Base-by-base conservation (phyloP, 2,329 filamentous ascomycete species). In the Graphilbum fragrans region DNA sequence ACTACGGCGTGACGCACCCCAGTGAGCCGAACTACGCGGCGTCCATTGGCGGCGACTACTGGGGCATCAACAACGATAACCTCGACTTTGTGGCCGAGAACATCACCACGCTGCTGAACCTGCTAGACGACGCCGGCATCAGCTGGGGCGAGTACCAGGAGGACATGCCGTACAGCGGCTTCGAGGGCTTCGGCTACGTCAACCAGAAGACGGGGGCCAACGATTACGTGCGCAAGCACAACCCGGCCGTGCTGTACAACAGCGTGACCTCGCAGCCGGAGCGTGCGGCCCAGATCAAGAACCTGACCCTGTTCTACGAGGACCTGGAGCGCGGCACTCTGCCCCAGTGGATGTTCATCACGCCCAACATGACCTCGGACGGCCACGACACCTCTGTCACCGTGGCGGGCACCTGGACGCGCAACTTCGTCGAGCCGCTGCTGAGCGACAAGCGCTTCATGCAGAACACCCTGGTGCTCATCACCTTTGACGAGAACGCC, bases 151-250 rank as follows among this genome's bases (percentile, higher is more conserved):
- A 79, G 48, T 92, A 90, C 62, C 74, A 87, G 58, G 84, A 92
- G 56, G 79, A 85, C 53, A 70, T 82, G 68, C 85, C 85, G 2
- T 86, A 77, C 59, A 67, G 74, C 2, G 85, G 85, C 12, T 90
- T 76, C 60, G 70, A 84, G 57, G 83, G 82, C 20, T 58, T 59
- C 29, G 64, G 61, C 1, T 85, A 66, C 56, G 66, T 74, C 42
- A 86, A 86, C 59, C 75, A 76, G 48, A 47, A 74, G 50, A 83
- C 71, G 3, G 71, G 73, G 23, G 69, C 71, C 38, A 83, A 87
- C 52, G 76, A 81, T 62, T 92, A 92, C 55, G 83, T 90, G 8
- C 78, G 86, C 54, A 90, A 92, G 63, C 85, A 92, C 64, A 86
- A 88, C 59, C 65, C 73, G 37, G 61, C 69, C 16, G 63, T 88